Evolutionary conservation across 441 rosid species (phyloP).

Genomic region (Viola pubescens): DNA sequence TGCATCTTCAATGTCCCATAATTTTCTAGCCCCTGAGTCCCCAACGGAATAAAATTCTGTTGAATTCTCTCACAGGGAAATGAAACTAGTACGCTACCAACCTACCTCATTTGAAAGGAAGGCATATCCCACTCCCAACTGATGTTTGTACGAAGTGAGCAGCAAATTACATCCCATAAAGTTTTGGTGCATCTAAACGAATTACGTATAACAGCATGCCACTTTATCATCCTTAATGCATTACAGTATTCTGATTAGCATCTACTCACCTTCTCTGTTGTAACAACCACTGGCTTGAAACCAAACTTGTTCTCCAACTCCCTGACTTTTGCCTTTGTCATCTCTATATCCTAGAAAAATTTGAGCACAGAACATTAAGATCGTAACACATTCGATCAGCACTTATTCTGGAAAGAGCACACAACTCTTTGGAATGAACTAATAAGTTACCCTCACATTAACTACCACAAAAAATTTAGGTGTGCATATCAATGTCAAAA

Average conservation of each 20-base stretch:
- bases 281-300: constrained; percentile 45
- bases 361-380: background rate
- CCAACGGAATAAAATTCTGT: background rate
- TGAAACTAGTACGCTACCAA: background rate
- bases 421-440: background rate
- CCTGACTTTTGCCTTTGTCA: constrained; percentile 35
- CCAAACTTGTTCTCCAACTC: constrained; percentile 40
- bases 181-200: too few species aligned
- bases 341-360: constrained; percentile 48
- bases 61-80: background rate
- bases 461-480: background rate
- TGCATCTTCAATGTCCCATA: background rate
- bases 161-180: too few species aligned
- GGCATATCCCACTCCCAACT: background rate
- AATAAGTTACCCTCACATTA: background rate
- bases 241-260: background rate
- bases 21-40: background rate
- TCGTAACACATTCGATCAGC: constrained; percentile 1
- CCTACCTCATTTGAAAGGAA: background rate
- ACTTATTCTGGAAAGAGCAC: too few species aligned
- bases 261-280: constrained; percentile 64
- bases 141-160: too few species aligned
- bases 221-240: too few species aligned
- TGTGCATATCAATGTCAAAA: background rate
- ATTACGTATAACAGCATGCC: too few species aligned